Evolutionary conservation across 495 filamentous ascomycete genomes (phyloP), one percentile per base, ranked within the genome.

Genomic region (Daldinia bambusicola): DNA sequence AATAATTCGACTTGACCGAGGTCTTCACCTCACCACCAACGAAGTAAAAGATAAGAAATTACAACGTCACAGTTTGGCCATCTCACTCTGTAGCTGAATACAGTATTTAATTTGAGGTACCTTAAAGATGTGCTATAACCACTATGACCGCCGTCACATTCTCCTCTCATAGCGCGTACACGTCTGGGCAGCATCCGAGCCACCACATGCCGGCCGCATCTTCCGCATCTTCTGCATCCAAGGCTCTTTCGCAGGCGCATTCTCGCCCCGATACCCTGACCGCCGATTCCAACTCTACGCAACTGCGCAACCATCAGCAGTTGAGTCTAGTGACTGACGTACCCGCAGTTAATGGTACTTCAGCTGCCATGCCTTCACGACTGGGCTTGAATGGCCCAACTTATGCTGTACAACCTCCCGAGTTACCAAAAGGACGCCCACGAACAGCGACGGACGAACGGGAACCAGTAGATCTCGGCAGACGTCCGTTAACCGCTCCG

Each of bases 401-500:
- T 31, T 55, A 63, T 45, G 59, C 66, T 36, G 60, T 50, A 36
- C 63, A 65, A 55, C 31, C 50, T n/a, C 16, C 70, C 16, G 70
- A 69, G 26, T 37, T 50, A 5, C 66, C 41, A 20, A 74, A 72
- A 9, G 71, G 68, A 8, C 75, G 69, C 26, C 68, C 75, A 18
- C 71, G 62, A 41, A 74, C 70, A 32, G 66, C 69, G 50, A 69
- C 41, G 10, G 75, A 77, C 6, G 69, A 75, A 50, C 63, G 75
- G 43, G 75, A 77, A 26, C 41, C 66, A 13, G 62, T 62, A 36
- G 70, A 73, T 22, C 20, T 69, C 37, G 74, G 72, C 10, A 77
- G 48, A 56, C 75, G 79, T 6, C 75, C 77, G 9, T 77, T 77
- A 10, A 82, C 73, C 22, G 79, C 77, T 2, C 75, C 76, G 0